Conservation (phyloP, 129 eudicot species). For the Mikania micrantha region DNA sequence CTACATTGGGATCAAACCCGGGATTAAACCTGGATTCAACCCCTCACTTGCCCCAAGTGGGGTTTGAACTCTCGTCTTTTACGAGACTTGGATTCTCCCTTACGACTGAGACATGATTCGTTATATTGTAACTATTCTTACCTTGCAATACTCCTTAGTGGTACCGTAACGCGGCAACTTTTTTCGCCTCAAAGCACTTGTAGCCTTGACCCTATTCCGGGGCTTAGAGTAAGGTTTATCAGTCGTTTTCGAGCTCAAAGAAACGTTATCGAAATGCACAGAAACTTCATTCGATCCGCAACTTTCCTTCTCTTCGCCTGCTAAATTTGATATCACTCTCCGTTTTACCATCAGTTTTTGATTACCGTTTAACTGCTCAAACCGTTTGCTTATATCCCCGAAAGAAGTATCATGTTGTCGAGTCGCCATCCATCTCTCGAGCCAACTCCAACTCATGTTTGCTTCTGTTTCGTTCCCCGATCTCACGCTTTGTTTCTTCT, state of each 20-base stretch:
- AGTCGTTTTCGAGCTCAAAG: slow-evolving; percentile 23
- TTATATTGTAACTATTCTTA: neutral
- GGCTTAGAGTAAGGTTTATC: slow-evolving; percentile 29
- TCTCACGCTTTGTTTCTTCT: slow-evolving; percentile 52
- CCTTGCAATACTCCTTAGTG: slow-evolving; percentile 41
- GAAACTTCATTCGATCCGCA: slow-evolving; percentile 77
- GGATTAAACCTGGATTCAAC: too few relatives aligned
- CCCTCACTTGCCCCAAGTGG: too few relatives aligned
- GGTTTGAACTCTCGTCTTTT: too few relatives aligned
- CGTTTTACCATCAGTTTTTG: slow-evolving; percentile 26
- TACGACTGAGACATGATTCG: too few relatives aligned
- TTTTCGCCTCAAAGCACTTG: slow-evolving; percentile 42
- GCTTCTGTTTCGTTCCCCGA: slow-evolving; percentile 39
- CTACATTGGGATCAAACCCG: too few relatives aligned
- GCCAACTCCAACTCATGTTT: slow-evolving; percentile 80
- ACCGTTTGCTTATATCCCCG: slow-evolving; percentile 39
- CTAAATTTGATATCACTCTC: slow-evolving; percentile 35
- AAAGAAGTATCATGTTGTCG: slow-evolving; percentile 54
- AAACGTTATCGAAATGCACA: slow-evolving; percentile 26
- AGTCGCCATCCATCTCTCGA: slow-evolving; percentile 96
- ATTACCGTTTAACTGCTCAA: slow-evolving; percentile 29
- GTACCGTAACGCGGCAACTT: slow-evolving; percentile 28
- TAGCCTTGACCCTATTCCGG: slow-evolving; percentile 32
- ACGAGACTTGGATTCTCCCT: too few relatives aligned
- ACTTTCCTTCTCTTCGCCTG: slow-evolving; percentile 64